Percentiles rank a stretch among this genome's conserved stretches.
phyloP scores from a whole-genome alignment of 192 early-diverging fungal genomes.

The Obelidium mucronatum region DNA sequence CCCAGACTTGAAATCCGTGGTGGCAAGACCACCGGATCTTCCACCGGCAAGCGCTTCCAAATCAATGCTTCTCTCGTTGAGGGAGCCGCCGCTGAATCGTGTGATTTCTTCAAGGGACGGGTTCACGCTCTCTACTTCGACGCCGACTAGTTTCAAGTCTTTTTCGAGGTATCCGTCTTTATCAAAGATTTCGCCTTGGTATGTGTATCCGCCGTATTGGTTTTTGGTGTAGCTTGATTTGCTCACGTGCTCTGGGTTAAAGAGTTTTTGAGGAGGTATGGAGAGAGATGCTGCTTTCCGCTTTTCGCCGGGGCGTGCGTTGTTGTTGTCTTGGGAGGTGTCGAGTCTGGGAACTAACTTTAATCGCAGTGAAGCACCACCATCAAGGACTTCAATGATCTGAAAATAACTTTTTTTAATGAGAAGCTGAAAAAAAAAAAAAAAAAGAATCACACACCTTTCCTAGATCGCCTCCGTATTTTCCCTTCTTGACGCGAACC shows the following conservation, averaged over 20 bases:
- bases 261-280: conserved; percentile 79
- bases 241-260: conserved; percentile 66
- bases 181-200: conserved; percentile 51
- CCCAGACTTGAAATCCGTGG: conserved; percentile 65
- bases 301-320: conserved; percentile 49
- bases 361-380: conserved; percentile 40
- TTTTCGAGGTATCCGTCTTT: conserved; percentile 87
- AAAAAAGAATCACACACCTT: conserved; percentile 66
- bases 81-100: conserved; percentile 75
- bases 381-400: conserved; percentile 46
- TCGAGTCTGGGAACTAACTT: conserved; percentile 52
- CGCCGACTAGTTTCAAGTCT: conserved; percentile 59
- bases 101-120: conserved; percentile 94
- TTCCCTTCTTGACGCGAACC: conserved; percentile 92
- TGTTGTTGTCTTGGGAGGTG: not conserved
- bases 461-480: conserved; percentile 91
- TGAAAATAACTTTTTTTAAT: conserved; percentile 11
- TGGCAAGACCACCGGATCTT: not conserved
- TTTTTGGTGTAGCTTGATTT: conserved; percentile 25
- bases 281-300: conserved; percentile 63
- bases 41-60: conserved; percentile 35
- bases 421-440: not conserved
- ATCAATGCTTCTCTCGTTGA: conserved; percentile 62
- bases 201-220: conserved; percentile 39
- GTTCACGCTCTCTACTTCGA: conserved; percentile 72